Evolutionary conservation across 768 basidiomycete species (phyloP).

Genomic region (Leccinellum luteum): DNA sequence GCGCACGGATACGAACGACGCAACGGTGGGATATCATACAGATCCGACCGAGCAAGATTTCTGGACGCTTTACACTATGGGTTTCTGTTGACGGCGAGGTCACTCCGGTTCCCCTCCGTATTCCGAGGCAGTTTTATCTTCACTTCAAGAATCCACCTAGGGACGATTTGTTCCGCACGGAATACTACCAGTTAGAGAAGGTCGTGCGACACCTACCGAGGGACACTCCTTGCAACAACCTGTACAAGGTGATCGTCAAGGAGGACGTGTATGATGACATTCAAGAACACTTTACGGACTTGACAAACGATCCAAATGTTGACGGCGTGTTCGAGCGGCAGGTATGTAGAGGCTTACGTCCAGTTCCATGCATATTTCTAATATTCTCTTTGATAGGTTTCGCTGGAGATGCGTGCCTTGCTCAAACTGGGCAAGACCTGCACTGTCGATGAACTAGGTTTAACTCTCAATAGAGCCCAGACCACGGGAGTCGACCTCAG

Average conservation of each 20-base stretch:
- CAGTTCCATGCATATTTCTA: not conserved
- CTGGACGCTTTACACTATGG: conserved; percentile 89
- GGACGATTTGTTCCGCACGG: conserved; percentile 64
- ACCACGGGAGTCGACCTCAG: conserved; percentile 78
- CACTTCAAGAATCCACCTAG: conserved; percentile 73
- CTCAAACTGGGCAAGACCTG: conserved; percentile 86
- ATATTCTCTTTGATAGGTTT: conserved; percentile 50
- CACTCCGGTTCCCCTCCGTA: conserved; percentile 75
- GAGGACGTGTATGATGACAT: conserved; percentile 83
- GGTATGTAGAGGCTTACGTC: conserved; percentile 41
- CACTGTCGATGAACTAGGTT: conserved; percentile 55
- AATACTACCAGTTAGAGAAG: conserved; percentile 68
- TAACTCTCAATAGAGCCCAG: conserved; percentile 81
- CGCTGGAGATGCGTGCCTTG: conserved; percentile 77
- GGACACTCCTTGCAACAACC: conserved; percentile 68
- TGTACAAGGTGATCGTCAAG: conserved; percentile 80
- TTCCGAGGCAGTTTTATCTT: conserved; percentile 91
- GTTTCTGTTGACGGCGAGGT: conserved; percentile 78
- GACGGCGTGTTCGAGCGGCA: conserved; percentile 95
- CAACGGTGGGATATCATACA: conserved; percentile 93
- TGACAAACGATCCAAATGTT: conserved; percentile 91
- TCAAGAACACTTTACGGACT: conserved; percentile 87
- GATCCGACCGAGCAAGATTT: conserved; percentile 69
- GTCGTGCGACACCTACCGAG: conserved; percentile 79
- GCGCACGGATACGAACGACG: conserved; percentile 53